Evolutionary conservation across 805 yeast genomes (phyloP), one percentile per base, ranked within the genome.

Genomic region (Kodamaea leandrae): DNA sequence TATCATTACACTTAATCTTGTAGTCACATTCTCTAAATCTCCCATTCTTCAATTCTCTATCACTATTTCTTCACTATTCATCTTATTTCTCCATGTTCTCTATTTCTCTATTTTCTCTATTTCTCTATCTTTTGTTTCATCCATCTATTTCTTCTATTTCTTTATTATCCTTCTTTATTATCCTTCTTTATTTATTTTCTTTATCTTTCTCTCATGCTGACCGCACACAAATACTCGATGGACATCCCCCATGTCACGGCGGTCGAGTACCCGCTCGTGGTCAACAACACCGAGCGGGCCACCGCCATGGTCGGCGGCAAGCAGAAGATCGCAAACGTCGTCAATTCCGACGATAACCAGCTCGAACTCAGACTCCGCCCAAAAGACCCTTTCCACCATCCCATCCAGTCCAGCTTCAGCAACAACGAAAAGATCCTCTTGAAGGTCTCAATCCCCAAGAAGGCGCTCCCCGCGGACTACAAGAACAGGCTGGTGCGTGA

Each of bases 261-360:
- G 2, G 75, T 90, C 13, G 97, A 90, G 54, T 72, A 84, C 44
- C 97, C 97, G 0, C 62, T 88, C 21, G 70, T 73, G 13, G 90
- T 90, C 6, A 70, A 72, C 27, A 73, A 89, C 55, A 63, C 76
- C 0, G 74, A 71, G 14, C 73, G 70, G 36, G 96, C 96, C 0
- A 60, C 89, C 8, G 59, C 61, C 4, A 77, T 83, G 79, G 75
- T 85, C 39, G 93, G 93, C 6, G 93, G 91, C 0, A 60, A 58
- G 19, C 60, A 63, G 7, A 61, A 62, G 39, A 63, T 78, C 14
- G 48, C 66, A 6, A 54, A 59, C 37, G 74, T 71, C 8, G 67
- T 76, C 40, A 70, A 72, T 45, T 53, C 51, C 34, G 54, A 55
- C 33, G 74, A 60, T 44, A 61, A 57, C 51, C 64, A 58, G 7